Evolutionary conservation across 2,329 filamentous ascomycete species (phyloP).

Genomic region (Mollisiaceae sp.): DNA sequence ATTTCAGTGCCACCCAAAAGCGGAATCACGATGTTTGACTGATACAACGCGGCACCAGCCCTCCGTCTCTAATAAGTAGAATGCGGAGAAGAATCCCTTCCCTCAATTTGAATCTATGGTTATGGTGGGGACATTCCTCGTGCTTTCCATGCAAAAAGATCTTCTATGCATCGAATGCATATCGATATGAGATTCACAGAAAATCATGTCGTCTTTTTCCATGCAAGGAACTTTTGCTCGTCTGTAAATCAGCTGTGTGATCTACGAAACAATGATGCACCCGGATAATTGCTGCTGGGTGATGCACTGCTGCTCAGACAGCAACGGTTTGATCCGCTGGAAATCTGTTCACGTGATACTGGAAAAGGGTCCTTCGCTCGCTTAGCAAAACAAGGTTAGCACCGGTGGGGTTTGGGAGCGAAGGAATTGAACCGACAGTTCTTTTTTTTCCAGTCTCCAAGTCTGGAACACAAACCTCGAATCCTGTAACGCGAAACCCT

Average conservation of each 20-base stretch:
- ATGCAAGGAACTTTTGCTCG: neutral
- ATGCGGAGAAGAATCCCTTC: conserved; percentile 19
- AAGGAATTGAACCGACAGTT: neutral
- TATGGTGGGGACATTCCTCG: neutral
- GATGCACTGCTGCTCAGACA: conserved; percentile 11
- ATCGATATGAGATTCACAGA: neutral
- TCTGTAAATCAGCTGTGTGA: conserved; percentile 20
- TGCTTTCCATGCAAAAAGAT: conserved; percentile 1
- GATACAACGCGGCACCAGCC: conserved; percentile 2
- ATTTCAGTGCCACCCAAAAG: neutral
- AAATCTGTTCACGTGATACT: neutral
- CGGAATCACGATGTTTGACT: neutral
- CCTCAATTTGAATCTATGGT: conserved; percentile 13
- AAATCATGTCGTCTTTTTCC: neutral
- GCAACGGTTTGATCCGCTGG: conserved; percentile 13
- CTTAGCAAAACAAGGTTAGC: too few relatives aligned
- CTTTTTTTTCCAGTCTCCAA: neutral
- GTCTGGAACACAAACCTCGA: neutral
- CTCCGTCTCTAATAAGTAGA: conserved; percentile 1
- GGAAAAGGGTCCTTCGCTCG: too few relatives aligned
- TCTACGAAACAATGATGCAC: conserved; percentile 20
- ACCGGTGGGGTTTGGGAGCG: too few relatives aligned
- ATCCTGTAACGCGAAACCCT: conserved; percentile 1
- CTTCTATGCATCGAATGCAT: conserved; percentile 16
- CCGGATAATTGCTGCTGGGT: neutral